Conservation (phyloP, 2,329 filamentous ascomycete genomes). For the Orbilia javanica region DNA sequence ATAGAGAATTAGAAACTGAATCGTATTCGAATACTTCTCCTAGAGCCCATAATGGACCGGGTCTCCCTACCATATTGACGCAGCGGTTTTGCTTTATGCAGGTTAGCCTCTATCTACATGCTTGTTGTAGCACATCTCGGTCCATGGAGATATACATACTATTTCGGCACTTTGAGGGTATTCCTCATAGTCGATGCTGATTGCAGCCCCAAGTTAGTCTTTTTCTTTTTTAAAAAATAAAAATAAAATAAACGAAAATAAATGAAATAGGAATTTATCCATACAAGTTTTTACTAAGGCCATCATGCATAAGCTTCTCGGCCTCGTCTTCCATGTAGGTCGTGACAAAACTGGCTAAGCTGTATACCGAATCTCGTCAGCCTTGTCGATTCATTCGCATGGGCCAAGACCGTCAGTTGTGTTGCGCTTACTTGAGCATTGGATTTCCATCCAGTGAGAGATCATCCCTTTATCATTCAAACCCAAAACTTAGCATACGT, state of each 20-base stretch:
- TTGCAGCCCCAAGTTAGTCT: neutral
- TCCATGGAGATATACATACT: constrained; percentile 42
- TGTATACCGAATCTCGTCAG: constrained; percentile 65
- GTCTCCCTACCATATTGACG: constrained; percentile 80
- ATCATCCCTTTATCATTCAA: constrained; percentile 72
- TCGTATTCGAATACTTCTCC: too few relatives aligned
- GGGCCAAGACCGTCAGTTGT: too few relatives aligned
- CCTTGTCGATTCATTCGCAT: too few relatives aligned
- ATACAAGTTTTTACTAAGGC: constrained; percentile 89
- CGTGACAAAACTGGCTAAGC: constrained; percentile 91
- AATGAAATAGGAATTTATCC: neutral
- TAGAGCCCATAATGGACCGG: too few relatives aligned
- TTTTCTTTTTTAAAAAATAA: too few relatives aligned
- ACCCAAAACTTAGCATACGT: neutral
- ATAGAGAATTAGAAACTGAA: neutral
- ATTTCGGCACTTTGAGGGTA: constrained; percentile 85
- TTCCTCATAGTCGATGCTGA: constrained; percentile 81
- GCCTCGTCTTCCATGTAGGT: constrained; percentile 98
- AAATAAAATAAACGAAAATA: neutral
- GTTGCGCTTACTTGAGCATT: constrained; percentile 77
- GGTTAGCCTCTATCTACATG: too few relatives aligned
- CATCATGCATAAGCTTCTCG: constrained; percentile 93
- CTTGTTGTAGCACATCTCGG: too few relatives aligned
- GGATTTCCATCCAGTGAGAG: constrained; percentile 91
- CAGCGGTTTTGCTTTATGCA: constrained; percentile 79